Conservation (phyloP, 2,329 filamentous ascomycete species). For the Colletotrichum orchidophilum region DNA sequence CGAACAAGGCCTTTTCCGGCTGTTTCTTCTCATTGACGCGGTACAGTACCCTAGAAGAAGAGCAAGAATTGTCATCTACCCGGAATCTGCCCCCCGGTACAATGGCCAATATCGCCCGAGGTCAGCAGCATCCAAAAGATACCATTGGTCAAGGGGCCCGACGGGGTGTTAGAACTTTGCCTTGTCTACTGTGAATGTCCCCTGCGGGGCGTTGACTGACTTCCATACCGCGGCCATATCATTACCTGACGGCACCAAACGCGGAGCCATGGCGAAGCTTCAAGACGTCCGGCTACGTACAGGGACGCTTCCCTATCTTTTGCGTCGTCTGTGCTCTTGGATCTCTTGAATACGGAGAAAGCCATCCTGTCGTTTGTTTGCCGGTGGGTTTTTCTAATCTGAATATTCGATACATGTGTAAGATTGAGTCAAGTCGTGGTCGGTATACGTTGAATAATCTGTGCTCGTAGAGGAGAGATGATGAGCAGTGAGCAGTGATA, state of each 20-base stretch:
- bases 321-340: not conserved
- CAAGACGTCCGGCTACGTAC: not conserved
- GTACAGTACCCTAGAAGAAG: not conserved
- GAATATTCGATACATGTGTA: too few species aligned
- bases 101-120: not conserved
- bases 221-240: not conserved
- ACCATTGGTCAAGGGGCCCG: slow-evolving; percentile 1
- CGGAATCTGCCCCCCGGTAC: not conserved
- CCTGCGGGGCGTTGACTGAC: slow-evolving; percentile 1
- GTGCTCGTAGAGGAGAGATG: not conserved
- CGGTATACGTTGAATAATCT: not conserved
- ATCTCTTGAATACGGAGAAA: not conserved
- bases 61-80: not conserved
- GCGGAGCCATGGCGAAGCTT: not conserved
- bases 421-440: too few species aligned
- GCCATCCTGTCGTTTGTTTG: not conserved
- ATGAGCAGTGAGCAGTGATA: not conserved
- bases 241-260: too few species aligned
- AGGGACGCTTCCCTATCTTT: too few species aligned
- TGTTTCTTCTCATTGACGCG: not conserved
- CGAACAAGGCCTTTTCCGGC: not conserved
- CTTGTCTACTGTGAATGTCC: slow-evolving; percentile 10
- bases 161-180: slow-evolving; percentile 16
- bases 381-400: not conserved
- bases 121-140: slow-evolving; percentile 3